Evolutionary conservation across 768 basidiomycete species (phyloP), one percentile per base, ranked within the genome.

Genomic region (Russula earlei): DNA sequence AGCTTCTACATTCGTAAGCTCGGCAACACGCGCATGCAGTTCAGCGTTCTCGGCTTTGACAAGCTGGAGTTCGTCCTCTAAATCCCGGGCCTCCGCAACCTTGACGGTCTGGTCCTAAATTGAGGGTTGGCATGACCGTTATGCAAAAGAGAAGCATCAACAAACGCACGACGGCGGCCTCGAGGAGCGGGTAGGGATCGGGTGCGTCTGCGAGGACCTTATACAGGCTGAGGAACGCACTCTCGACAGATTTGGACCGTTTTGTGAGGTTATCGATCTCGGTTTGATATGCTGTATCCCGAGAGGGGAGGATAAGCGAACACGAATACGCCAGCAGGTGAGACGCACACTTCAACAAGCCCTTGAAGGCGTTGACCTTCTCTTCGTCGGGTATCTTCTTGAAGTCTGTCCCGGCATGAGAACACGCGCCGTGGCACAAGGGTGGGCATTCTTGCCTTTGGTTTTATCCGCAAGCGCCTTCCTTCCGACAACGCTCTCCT

Each of bases 251-350:
- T 67, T 97, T 97, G 37, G 86, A 90, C 9, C 96, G 86, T 63
- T 90, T 87, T 0, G 95, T 98, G 61, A 99, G 82, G 66, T 75
- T 85, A 74, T 99, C 96, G 55, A 99, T 97, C 72, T 98, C 96
- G 3, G 84, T 80, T 71, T 98, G 95, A 74, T 97, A 97, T 1
- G 92, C 93, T 93, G 63, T 8, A 45, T 25, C 29, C 29, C 24
- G 31, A 24, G 17, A 48, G 24, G 25, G 7, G 22, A 41, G 20
- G 42, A 47, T 65, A 17, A 48, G 33, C 47, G 3, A 42, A 50
- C 12, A 12, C 29, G n/a, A 14, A 34, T 25, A 19, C 22, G 15
- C 20, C n/a, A 10, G 19, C 34, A 20, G 37, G 31, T 40, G 48
- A 40, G 58, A 61, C 72, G 52, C 55, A 89, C 91, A 79, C 74